Evolutionary conservation across 2,329 filamentous ascomycete genomes (phyloP), one percentile per base, ranked within the genome.

Genomic region (Calonectria naviculata): DNA sequence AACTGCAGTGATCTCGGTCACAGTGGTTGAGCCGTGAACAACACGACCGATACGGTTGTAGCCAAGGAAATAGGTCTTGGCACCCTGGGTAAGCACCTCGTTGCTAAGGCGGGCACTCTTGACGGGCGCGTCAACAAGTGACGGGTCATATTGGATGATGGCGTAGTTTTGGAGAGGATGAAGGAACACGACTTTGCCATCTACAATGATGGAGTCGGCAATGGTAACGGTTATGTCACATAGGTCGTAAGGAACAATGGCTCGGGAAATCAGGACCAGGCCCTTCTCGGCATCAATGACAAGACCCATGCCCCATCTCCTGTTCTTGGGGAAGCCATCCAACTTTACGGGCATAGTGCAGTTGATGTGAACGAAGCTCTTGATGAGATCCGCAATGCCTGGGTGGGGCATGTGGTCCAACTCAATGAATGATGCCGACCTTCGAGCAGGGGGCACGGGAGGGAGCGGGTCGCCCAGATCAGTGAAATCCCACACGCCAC

Each of bases 271-370:
- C 71, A 98, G 90, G 8, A 99, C 97, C 21, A 99, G 88, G 21
- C 97, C 97, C 85, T 98, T 96, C 71, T 97, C 95, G 0, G 97
- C 97, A 83, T 99, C 97, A 73, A 99, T 94, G n/a, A 99, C 96
- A 42, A 99, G 86, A 44, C 97, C 97, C 88, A 98, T 98, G 1
- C 97, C 97, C 85, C 95, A 97, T 84, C 97, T 97, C 60, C 95
- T 90, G 75, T 97, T 95, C 82, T 97, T 94, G 7, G 97, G 97
- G 81, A 98, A 99, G n/a, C 97, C 97, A 81, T 99, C 97, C 12
- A 99, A 89, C 87, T 98, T 98, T 73, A 99, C 87, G 0, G 97
- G 97, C 93, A 99, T 96, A 28, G 93, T 94, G 78, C 95, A 97
- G 74, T 94, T 93, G 67, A 99, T 93, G 44, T 97, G 93, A 29